Percentiles rank a stretch among this genome's conserved stretches.
These are phyloP conservation scores for Solanum pinnatisectum DNA, from an alignment of 257 asterid species.

Conservation along the genomic window DNA sequence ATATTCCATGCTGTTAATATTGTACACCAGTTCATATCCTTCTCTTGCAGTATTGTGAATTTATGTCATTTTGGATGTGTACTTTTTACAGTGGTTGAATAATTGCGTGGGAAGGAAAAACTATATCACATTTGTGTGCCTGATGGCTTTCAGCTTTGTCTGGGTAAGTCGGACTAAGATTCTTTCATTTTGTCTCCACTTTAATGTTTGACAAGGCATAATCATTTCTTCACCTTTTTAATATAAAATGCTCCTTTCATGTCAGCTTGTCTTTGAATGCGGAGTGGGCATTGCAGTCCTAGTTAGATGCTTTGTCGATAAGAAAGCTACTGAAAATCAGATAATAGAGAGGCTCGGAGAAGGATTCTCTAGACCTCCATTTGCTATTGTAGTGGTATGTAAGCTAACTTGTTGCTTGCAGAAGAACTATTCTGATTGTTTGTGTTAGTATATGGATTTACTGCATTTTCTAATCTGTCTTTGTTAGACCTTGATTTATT, in stretches of 20 bases:
- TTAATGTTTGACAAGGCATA: not conserved
- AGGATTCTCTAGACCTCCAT: constrained; percentile 93
- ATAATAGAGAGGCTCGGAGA: constrained; percentile 77
- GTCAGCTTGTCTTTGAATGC: constrained; percentile 85
- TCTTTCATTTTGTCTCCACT: not conserved
- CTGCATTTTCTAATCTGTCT: not conserved
- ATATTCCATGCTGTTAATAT: not conserved
- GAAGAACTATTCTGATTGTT: not conserved
- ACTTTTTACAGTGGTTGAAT: constrained; percentile 80
- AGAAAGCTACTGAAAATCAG: constrained; percentile 62
- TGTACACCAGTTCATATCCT: not conserved
- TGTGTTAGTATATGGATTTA: not conserved
- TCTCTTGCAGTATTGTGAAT: not conserved
- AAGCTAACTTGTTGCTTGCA: not conserved
- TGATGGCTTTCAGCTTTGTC: constrained; percentile 85
- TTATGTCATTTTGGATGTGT: constrained; percentile 1
- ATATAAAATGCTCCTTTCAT: constrained; percentile 13
- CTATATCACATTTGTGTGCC: constrained; percentile 68
- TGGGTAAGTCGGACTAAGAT: constrained; percentile 48
- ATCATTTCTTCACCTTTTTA: not conserved
- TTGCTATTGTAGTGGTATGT: constrained; percentile 86
- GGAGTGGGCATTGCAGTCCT: constrained; percentile 79
- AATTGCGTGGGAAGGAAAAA: constrained; percentile 93
- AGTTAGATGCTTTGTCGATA: constrained; percentile 78
- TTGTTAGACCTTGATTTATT: not conserved